phyloP scores from a whole-genome alignment of 345 rosid species.

The Kandelia obovata region DNA sequence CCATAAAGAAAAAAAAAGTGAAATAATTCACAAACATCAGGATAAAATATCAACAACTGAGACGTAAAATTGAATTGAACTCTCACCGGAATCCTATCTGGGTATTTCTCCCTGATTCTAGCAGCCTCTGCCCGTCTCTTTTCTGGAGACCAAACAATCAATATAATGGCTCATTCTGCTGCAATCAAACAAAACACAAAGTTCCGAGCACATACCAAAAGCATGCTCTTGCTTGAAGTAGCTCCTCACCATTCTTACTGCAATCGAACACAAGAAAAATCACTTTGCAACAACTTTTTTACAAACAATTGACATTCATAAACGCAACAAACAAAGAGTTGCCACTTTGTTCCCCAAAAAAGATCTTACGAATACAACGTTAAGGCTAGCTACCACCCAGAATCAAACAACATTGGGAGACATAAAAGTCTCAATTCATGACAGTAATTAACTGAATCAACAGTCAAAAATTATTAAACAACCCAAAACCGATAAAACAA shows the following conservation, averaged over 20 bases:
- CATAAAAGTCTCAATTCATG: not conserved
- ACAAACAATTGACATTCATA: too few relatives aligned
- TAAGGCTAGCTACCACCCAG: not conserved
- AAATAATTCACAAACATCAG: not conserved
- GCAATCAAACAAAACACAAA: not conserved
- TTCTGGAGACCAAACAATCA: constrained; percentile 38
- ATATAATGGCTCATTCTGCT: not conserved
- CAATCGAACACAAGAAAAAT: constrained; percentile 12
- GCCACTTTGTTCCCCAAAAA: not conserved
- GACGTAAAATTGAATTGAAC: not conserved
- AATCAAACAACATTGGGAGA: not conserved
- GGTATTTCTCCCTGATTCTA: constrained; percentile 89
- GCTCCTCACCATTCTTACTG: constrained; percentile 67
- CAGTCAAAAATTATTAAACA: not conserved
- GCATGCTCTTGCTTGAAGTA: constrained; percentile 94
- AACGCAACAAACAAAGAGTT: not conserved
- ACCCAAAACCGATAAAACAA: not conserved
- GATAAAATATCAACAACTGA: not conserved
- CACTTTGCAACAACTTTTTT: not conserved
- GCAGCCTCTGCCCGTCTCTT: constrained; percentile 95
- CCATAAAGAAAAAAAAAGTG: too few relatives aligned
- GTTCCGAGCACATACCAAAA: constrained; percentile 45
- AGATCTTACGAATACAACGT: not conserved
- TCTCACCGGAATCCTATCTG: constrained; percentile 91
- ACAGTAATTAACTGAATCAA: too few relatives aligned